Base-by-base conservation (phyloP, 225 moss, liverwort and hornwort species). In the Thuidium tamariscinum region DNA sequence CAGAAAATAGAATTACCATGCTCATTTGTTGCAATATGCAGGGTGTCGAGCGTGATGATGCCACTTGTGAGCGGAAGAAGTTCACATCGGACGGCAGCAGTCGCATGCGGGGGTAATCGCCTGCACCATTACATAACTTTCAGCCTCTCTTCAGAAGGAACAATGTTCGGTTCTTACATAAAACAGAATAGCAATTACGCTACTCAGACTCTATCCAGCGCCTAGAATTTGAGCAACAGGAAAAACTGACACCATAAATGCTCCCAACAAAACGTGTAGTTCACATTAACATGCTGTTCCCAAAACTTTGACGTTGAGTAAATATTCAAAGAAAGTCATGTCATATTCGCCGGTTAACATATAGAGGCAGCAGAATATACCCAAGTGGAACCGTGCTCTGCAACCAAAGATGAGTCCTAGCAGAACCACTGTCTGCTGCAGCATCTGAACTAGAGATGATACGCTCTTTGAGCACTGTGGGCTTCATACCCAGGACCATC, bases 351-450 rank as follows among this genome's bases (percentile, higher is more conserved):
- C 72, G 46, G n/a, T 80, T 37, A 19, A 89, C 39, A 51, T 51
- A n/a, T 68, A 70, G 18, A 89, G 82, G 84, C 30, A 86, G 63
- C 63, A 68, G 68, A 84, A 76, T 84, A 87, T 93, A 99, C 99
- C 99, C 99, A 89, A 99, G 92, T 66, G 99, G 99, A 86, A 99
- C 91, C 79, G 95, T 95, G 89, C 99, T 99, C 90, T 99, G 99
- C 91, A 99, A 94, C 99, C 99, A 99, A 49, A 99, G 91, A 91
- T 99, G 99, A 88, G 95, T 94, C 79, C 99, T 93, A 59, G 97
- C 93, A 90, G 95, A 94, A 83, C 93, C 94, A 89, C 89, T 93
- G 60, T 97, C 99, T 49, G 94, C 95, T 66, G 94, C 87, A 55
- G 93, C 91, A 90, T 96, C 95, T 77, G 95, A 92, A 86, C 91